Evolutionary conservation across 1,284 basidiomycete species (phyloP).

Genomic region (Ceratobasidium theobromae): DNA sequence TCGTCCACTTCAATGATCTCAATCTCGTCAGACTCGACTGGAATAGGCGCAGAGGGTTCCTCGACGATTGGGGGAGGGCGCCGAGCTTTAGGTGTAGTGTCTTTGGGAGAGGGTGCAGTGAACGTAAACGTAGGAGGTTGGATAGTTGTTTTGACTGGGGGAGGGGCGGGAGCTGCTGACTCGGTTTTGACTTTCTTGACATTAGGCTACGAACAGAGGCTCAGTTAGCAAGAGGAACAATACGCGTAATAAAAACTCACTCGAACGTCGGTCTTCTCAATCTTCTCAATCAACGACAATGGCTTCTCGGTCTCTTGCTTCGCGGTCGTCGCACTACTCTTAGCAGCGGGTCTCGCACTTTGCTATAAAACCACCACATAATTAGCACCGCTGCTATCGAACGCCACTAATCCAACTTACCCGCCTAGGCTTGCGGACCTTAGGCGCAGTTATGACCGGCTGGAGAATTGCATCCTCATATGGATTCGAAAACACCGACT

Average conservation of each 20-base stretch:
- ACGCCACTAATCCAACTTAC: neutral
- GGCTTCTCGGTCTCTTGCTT: slow-evolving; percentile 14
- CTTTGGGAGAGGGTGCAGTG: slow-evolving; percentile 25
- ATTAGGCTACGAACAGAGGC: slow-evolving; percentile 5
- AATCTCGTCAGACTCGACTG: slow-evolving; percentile 7
- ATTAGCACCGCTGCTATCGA: neutral
- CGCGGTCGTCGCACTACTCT: neutral
- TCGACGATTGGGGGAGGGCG: slow-evolving; percentile 12
- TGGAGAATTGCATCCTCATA: neutral
- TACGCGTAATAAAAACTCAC: neutral
- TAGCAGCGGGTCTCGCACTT: slow-evolving; percentile 12
- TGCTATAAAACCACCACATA: neutral
- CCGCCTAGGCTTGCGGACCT: slow-evolving; percentile 21
- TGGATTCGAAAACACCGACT: slow-evolving; percentile 10
- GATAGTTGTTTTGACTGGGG: no score
- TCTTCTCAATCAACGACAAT: slow-evolving; percentile 24
- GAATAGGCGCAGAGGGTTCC: slow-evolving; percentile 1
- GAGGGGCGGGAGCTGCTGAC: slow-evolving; percentile 2
- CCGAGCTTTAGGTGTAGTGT: slow-evolving; percentile 12
- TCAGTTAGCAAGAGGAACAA: neutral
- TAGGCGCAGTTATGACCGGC: slow-evolving; percentile 4
- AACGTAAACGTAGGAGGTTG: slow-evolving; percentile 13
- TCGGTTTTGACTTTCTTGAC: slow-evolving; percentile 6
- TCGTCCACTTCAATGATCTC: slow-evolving; percentile 24
- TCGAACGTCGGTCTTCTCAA: slow-evolving; percentile 17